These are phyloP conservation scores for Rostrohypoxylon terebratum DNA, from an alignment of 495 filamentous ascomycete genomes.

Conservation along the genomic window DNA sequence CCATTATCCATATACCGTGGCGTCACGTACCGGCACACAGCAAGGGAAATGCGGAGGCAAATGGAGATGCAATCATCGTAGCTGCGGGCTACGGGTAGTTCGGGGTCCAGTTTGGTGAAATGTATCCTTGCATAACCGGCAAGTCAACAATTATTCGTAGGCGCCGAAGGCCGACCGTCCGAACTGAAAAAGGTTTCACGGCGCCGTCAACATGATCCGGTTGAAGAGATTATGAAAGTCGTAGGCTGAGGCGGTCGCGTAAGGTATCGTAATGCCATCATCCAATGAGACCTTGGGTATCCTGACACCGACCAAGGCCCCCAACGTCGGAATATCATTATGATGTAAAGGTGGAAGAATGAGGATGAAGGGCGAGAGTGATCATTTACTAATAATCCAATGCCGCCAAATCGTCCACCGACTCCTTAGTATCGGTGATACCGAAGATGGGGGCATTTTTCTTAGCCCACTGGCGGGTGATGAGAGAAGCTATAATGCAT, in stretches of 20 bases:
- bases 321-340: slow-evolving; percentile 42
- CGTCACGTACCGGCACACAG: slow-evolving; percentile 20
- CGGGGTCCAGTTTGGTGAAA: slow-evolving; percentile 12
- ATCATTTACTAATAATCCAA: slow-evolving; percentile 28
- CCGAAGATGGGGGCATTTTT: slow-evolving; percentile 66
- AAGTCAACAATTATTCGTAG: slow-evolving; percentile 23
- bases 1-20: slow-evolving; percentile 13
- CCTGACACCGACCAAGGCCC: slow-evolving; percentile 37
- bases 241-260: slow-evolving; percentile 42
- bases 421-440: slow-evolving; percentile 54
- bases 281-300: slow-evolving; percentile 49
- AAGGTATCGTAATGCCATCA: slow-evolving; percentile 48
- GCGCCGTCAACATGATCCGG: slow-evolving; percentile 11
- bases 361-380: not conserved
- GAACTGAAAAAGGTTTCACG: slow-evolving; percentile 18
- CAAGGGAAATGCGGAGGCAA: not conserved
- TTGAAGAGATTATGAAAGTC: slow-evolving; percentile 35
- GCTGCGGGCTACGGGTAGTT: slow-evolving; percentile 29
- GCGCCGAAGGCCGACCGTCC: slow-evolving; percentile 18
- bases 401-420: slow-evolving; percentile 56
- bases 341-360: slow-evolving; percentile 19
- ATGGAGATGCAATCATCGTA: slow-evolving; percentile 29
- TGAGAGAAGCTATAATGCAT: slow-evolving; percentile 77
- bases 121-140: slow-evolving; percentile 27
- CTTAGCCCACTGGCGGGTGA: slow-evolving; percentile 94